Evolutionary conservation across 345 rosid species (phyloP), one percentile per base, ranked within the genome.

Genomic region (Rhizophora mangle): DNA sequence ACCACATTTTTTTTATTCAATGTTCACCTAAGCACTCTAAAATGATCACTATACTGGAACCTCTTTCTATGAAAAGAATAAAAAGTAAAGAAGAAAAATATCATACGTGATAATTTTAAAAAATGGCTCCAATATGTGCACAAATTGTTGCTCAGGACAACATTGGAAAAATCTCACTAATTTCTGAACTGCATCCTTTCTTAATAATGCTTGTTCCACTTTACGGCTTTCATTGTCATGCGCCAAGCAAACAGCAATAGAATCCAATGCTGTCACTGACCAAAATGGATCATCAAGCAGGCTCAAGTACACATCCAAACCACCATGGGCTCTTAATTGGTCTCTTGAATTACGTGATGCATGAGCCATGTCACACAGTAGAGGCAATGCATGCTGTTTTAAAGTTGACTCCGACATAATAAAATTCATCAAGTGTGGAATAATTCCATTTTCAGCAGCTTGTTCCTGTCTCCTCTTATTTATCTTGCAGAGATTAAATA

Each of bases 391-490:
- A 71, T 82, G 80, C 63, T 82, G 94, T 79, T 88, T 96, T 70
- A 96, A 81, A 43, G 88, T 86, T 68, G 97, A 92, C 67, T 78
- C 88, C 22, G 92, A 80, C 83, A 86, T 82, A 49, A 96, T 89
- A 75, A 96, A 82, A 69, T 82, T 87, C 98, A 92, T 85, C 79
- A 92, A 82, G 76, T 96, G 99, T 24, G 99, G 98, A 79, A 96
- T 89, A 64, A 96, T 96, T 85, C 99, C 99, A 73, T 92, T 86
- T 82, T 96, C 99, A 57, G 99, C 98, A 8, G 99, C 99, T 83
- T 92, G 98, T 77, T 96, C 99, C 81, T 96, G 99, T 70, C 98
- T 87, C 87, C 97, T 87, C 85, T 92, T 92, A 82, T 92, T 96
- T 82, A 96, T 96, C 86, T 96, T 96, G 91, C 98, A 96, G 70